phyloP scores from a whole-genome alignment of 345 rosid genomes.

The Abelmoschus esculentus region DNA sequence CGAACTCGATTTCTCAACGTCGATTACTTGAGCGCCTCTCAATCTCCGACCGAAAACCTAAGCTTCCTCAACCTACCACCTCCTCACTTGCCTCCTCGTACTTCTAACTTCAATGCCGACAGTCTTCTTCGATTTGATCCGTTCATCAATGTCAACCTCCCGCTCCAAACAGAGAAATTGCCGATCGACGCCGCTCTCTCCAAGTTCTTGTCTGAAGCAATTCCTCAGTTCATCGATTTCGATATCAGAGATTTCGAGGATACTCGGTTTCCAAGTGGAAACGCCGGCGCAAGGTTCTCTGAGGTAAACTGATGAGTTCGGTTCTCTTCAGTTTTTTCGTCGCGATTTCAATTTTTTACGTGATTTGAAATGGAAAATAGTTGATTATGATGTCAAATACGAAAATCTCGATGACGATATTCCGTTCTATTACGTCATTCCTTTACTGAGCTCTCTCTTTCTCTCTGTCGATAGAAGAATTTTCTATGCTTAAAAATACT shows the following conservation, averaged over 20 bases:
- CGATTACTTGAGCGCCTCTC: slow-evolving; percentile 41
- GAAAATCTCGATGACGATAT: neutral
- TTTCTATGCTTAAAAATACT: neutral
- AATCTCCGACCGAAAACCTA: slow-evolving; percentile 37
- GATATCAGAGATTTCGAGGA: slow-evolving; percentile 22
- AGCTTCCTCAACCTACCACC: slow-evolving; percentile 55
- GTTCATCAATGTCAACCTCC: slow-evolving; percentile 6
- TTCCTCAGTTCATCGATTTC: slow-evolving; percentile 41
- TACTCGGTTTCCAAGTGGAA: too few relatives aligned
- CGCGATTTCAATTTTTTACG: neutral
- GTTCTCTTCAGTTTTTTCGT: neutral
- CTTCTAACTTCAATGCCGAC: slow-evolving; percentile 16
- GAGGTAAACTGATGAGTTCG: slow-evolving; percentile 21
- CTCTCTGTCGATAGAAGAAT: neutral
- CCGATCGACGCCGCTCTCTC: slow-evolving; percentile 50
- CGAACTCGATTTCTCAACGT: slow-evolving; percentile 64
- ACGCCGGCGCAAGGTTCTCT: slow-evolving; percentile 2
- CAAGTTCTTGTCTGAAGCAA: slow-evolving; percentile 40
- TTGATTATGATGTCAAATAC: neutral
- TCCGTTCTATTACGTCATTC: neutral
- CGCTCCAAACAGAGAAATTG: slow-evolving; percentile 27
- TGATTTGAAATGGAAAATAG: neutral
- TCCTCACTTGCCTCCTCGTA: slow-evolving; percentile 28
- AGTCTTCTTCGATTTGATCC: slow-evolving; percentile 28
- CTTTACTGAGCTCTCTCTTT: neutral